Conservation (phyloP, 2,329 filamentous ascomycete genomes). For the Cadophora sp. region DNA sequence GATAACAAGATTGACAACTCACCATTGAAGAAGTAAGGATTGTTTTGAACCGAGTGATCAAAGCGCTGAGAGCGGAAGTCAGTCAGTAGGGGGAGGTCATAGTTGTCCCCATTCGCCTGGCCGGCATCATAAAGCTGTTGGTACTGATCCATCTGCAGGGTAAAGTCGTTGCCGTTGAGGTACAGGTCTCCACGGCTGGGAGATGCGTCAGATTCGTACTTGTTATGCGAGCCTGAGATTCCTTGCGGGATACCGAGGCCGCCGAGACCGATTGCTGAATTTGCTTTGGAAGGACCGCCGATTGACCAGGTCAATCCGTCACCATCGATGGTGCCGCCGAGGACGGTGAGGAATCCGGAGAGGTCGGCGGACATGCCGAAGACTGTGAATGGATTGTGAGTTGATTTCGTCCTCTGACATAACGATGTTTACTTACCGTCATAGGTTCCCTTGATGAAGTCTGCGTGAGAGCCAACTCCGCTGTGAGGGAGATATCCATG, state of each 20-base stretch:
- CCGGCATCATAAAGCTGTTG: conserved; percentile 52
- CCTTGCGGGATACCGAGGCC: conserved; percentile 51
- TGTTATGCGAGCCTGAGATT: conserved; percentile 59
- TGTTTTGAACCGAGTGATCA: conserved; percentile 54
- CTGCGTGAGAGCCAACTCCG: conserved; percentile 38
- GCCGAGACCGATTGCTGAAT: conserved; percentile 15
- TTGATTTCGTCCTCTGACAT: background rate
- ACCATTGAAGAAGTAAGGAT: conserved; percentile 61
- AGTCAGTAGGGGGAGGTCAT: conserved; percentile 50
- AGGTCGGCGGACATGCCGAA: conserved; percentile 53
- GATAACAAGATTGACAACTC: background rate
- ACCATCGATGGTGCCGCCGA: conserved; percentile 54
- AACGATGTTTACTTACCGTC: conserved; percentile 30
- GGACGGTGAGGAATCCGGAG: conserved; percentile 47
- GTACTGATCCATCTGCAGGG: conserved; percentile 48
- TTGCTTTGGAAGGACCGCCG: conserved; percentile 47
- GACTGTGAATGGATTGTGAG: conserved; percentile 40
- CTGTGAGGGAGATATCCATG: conserved; percentile 46
- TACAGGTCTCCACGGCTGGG: conserved; percentile 60
- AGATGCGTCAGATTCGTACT: conserved; percentile 60
- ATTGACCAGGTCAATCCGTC: conserved; percentile 59
- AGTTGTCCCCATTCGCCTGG: conserved; percentile 44
- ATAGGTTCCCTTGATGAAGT: conserved; percentile 44
- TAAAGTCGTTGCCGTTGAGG: conserved; percentile 28
- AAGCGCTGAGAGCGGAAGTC: conserved; percentile 44